Conservation (phyloP, 1,284 basidiomycete species). For the Melampsora larici-populina region DNA sequence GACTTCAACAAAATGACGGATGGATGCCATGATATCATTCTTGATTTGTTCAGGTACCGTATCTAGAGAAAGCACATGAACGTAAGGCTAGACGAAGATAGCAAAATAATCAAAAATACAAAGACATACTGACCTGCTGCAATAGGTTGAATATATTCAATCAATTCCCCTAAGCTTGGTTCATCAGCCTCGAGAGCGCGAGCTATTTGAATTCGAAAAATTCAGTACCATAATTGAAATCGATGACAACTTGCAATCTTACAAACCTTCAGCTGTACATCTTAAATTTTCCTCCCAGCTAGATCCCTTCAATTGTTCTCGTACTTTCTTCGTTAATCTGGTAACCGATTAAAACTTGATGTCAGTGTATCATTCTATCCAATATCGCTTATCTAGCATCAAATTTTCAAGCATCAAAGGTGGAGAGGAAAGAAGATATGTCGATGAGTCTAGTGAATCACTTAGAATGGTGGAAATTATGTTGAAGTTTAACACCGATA, state of each 20-base stretch:
- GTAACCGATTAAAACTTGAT: not conserved
- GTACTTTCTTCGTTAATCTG: conserved; percentile 28
- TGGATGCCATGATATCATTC: no score
- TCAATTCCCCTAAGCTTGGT: conserved; percentile 12
- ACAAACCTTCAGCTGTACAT: conserved; percentile 34
- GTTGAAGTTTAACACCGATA: not conserved
- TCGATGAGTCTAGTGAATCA: not conserved
- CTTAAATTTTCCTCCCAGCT: conserved; percentile 33
- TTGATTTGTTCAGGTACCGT: no score
- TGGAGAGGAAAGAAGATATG: not conserved
- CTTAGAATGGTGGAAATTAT: not conserved
- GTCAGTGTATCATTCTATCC: not conserved
- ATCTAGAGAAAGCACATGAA: no score
- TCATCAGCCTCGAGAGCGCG: conserved; percentile 10
- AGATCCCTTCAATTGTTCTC: conserved; percentile 19
- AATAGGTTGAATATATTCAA: conserved; percentile 30
- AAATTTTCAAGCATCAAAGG: not conserved
- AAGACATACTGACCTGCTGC: conserved; percentile 27
- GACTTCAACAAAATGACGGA: no score
- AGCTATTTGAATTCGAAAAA: not conserved
- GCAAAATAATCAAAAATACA: not conserved
- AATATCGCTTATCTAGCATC: not conserved
- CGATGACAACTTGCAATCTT: not conserved
- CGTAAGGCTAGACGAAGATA: no score
- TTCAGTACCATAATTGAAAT: no score